These are phyloP conservation scores for Botrytis fabae DNA, from an alignment of 2,329 filamentous ascomycete genomes.

Conservation along the genomic window DNA sequence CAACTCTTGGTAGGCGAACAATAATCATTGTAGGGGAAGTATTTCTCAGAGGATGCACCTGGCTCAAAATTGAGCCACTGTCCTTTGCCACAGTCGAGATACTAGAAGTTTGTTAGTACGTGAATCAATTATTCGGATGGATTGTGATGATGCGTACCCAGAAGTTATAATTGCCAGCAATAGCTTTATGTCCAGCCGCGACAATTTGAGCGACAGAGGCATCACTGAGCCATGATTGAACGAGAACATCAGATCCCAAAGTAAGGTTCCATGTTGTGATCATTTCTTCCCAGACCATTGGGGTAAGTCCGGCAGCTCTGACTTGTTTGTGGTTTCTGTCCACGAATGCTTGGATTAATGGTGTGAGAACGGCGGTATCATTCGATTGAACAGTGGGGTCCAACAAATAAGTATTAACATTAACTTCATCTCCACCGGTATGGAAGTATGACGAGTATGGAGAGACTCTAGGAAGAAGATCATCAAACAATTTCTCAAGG, in stretches of 20 bases:
- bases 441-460: conserved; percentile 78
- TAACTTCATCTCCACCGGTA: conserved; percentile 85
- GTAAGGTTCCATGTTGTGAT: conserved; percentile 75
- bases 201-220: conserved; percentile 60
- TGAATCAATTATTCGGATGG: conserved; percentile 3
- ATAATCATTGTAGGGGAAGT: conserved; percentile 77
- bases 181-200: conserved; percentile 64
- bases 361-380: conserved; percentile 62
- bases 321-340: conserved; percentile 68
- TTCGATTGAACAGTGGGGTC: conserved; percentile 73
- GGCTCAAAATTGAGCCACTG: conserved; percentile 74
- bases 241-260: conserved; percentile 67
- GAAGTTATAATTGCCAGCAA: conserved; percentile 74
- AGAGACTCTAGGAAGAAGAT: conserved; percentile 70
- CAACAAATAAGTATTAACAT: conserved; percentile 70
- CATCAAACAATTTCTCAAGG: conserved; percentile 69
- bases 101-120: conserved; percentile 48
- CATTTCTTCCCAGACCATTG: conserved; percentile 89
- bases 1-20: conserved; percentile 79
- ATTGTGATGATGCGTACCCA: conserved; percentile 56
- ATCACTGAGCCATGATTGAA: conserved; percentile 76
- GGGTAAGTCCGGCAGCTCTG: conserved; percentile 62
- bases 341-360: conserved; percentile 76
- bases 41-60: conserved; percentile 51
- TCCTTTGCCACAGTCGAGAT: conserved; percentile 80